Evolutionary conservation across 2,329 filamentous ascomycete species (phyloP).

Genomic region (Colletotrichum liriopes): DNA sequence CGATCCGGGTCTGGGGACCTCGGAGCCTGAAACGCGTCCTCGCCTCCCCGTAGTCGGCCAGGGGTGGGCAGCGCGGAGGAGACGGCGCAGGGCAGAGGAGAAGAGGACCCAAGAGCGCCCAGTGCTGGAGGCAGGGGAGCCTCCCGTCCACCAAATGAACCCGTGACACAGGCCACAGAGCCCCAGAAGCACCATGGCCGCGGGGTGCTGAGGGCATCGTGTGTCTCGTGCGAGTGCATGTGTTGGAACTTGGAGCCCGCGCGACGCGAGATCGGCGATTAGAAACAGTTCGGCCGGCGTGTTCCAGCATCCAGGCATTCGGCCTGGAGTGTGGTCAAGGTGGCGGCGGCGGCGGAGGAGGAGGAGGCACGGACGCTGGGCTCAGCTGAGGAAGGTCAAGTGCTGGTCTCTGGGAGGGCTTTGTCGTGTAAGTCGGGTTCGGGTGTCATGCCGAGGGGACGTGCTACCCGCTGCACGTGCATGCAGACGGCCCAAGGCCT

Average conservation of each 20-base stretch:
- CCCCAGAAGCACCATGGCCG: not conserved
- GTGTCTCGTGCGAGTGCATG: not conserved
- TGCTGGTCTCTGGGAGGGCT: not conserved
- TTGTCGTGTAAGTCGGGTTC: not conserved
- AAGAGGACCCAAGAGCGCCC: not conserved
- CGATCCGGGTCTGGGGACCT: not conserved
- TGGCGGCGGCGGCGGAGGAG: not conserved
- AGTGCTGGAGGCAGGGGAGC: constrained; percentile 17
- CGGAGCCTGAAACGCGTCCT: constrained; percentile 3
- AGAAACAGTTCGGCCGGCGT: constrained; percentile 26
- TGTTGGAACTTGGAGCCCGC: not conserved
- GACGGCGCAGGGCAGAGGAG: not conserved
- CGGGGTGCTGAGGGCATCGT: not conserved
- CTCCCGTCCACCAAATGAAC: constrained; percentile 17
- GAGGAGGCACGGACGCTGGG: constrained; percentile 5
- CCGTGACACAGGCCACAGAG: not conserved
- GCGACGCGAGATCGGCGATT: constrained; percentile 19
- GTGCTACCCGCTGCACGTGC: not conserved
- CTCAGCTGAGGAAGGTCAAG: not conserved
- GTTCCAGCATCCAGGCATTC: not conserved
- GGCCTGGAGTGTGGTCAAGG: not conserved
- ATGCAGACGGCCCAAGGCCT: not conserved
- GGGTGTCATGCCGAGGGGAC: not conserved
- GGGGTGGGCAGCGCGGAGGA: not conserved
- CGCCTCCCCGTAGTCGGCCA: not conserved